phyloP scores from a whole-genome alignment of 371 early-diverging fungal species.

The Dichotomocladium elegans region DNA sequence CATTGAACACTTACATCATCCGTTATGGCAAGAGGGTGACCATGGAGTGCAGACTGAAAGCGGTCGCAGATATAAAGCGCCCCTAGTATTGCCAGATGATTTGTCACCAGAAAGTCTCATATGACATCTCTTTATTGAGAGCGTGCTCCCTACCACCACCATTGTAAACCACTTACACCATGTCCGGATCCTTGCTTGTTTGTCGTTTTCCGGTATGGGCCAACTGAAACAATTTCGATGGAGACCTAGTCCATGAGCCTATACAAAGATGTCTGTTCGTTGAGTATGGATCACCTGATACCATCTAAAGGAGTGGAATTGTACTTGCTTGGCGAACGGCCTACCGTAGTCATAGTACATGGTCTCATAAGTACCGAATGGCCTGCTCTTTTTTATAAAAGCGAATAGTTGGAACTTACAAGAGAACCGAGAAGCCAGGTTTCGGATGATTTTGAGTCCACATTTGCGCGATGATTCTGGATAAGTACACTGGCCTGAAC shows the following conservation, averaged over 20 bases:
- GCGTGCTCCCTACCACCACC: neutral
- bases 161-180: slow-evolving; percentile 23
- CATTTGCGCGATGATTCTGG: slow-evolving; percentile 36
- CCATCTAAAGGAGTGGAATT: too few relatives aligned
- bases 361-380: too few relatives aligned
- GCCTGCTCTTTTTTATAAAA: too few relatives aligned
- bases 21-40: slow-evolving; percentile 38
- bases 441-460: slow-evolving; percentile 44
- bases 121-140: too few relatives aligned
- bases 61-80: slow-evolving; percentile 38
- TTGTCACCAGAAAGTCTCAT: too few relatives aligned
- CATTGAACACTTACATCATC: slow-evolving; percentile 26
- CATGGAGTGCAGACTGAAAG: slow-evolving; percentile 37
- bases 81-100: too few relatives aligned
- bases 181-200: slow-evolving; percentile 36
- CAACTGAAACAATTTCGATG: slow-evolving; percentile 42
- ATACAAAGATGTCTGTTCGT: too few relatives aligned
- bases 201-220: slow-evolving; percentile 41
- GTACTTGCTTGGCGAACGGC: neutral
- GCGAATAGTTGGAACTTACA: slow-evolving; percentile 4
- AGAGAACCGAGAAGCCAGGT: slow-evolving; percentile 39
- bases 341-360: too few relatives aligned
- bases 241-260: slow-evolving; percentile 40
- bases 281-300: slow-evolving; percentile 13
- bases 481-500: slow-evolving; percentile 41